Evolutionary conservation across 805 yeast species (phyloP), one percentile per base, ranked within the genome.

Genomic region (Wickerhamomyces tratensis): DNA sequence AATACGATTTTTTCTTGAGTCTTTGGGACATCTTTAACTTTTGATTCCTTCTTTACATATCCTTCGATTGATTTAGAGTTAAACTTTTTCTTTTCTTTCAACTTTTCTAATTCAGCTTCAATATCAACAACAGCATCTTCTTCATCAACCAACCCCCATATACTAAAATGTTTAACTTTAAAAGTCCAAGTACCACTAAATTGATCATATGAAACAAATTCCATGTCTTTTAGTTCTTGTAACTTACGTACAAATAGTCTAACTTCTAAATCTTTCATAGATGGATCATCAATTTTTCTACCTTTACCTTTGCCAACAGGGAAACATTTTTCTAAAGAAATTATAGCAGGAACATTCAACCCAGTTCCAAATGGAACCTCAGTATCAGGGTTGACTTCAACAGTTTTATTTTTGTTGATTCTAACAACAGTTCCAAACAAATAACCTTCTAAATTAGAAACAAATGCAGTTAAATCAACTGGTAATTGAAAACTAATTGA

Each of bases 111-210:
- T 41, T 57, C 57, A 25, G 69, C 61, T 26, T 71, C 72, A 10
- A 66, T 69, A 48, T 78, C 87, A 36, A 76, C 69, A 35, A 72
- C 74, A 12, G 67, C 79, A 36, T 71, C 77, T 25, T 72, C 78
- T 26, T 81, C 86, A 49, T 79, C 84, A 14, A 82, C 71, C 35
- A 93, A 63, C 7, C 98, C 98, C 96, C 97, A 93, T 6, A 85
- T 76, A 65, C 96, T 87, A 55, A 93, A 93, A 65, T 93, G 98
- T 50, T 83, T 79, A 8, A 89, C 96, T 51, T 70, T 75, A 62
- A 86, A 88, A 1, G 82, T 78, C 87, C 89, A 88, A 5, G 74
- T 62, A 33, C 86, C 86, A 6, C 77, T 74, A 29, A 79, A 69
- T 5, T 88, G 87, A 52, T 84, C 88, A 56, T 81, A 88, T 5